Base-by-base conservation (phyloP, 257 asterid species). In the Orobanche coerulescens region DNA sequence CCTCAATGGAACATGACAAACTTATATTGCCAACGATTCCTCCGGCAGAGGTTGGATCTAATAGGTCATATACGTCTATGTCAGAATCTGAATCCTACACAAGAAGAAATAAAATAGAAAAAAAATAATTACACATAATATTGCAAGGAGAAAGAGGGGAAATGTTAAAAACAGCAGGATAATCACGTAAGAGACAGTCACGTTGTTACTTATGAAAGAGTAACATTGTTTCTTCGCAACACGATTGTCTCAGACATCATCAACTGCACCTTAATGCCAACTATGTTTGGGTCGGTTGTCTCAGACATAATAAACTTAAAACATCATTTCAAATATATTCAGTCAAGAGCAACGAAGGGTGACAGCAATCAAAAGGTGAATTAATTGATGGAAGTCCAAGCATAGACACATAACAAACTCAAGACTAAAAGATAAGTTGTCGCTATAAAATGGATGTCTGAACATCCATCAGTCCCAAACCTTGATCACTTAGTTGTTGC, bases 1-100 rank as follows among this genome's bases (percentile, higher is more conserved):
- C 98, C 98, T 93, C 98, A 71, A 93, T 72, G 62, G 82, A 84
- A 76, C 95, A 93, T 7, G 98, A 89, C 75, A 93, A 61, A 65
- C 86, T 76, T 67, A 93, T 81, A 57, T 47, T 77, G 69, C 98
- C 98, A 53, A 81, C 95, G 53, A 79, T 67, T 56, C 68, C 79
- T 36, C 73, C 76, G 8, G 81, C 54, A 28, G 91, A 77, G 31
- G 97, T 73, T 62, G 94, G 94, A 70, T 86, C 95, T 50, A 75
- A 62, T 70, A 93, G 71, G 72, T 86, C 84, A 71, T 72, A 68
- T 28, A 57, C 79, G 62, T 72, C 94, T 36, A 31, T 15, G 8
- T 86, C 96, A 64, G 91, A 80, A 70, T 74, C 86, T 22, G 78
- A 73, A 20, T 84, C 95, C 98, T 93, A 77, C 78, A 79, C 73